A percentile compares a stretch with the other conserved stretches of the same genome.
phyloP scores from a whole-genome alignment of 2,329 filamentous ascomycete species.

The Aspergillus sp. region DNA sequence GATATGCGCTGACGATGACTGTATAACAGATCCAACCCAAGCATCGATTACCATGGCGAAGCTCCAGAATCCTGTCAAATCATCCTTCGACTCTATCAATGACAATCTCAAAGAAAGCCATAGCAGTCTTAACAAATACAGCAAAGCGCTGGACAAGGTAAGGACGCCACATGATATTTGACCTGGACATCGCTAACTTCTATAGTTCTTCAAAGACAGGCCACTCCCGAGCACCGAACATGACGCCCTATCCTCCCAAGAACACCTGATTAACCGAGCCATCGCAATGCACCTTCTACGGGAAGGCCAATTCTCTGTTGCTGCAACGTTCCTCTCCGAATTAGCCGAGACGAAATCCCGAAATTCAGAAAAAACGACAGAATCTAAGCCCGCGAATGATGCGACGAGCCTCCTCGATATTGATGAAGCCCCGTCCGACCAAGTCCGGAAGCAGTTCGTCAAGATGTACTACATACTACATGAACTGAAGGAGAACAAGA shows the following conservation, averaged over 20 bases:
- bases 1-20: neutral
- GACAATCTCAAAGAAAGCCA: constrained; percentile 77
- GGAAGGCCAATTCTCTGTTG: constrained; percentile 87
- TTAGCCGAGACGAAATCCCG: constrained; percentile 43
- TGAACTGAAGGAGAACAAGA: constrained; percentile 61
- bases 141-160: constrained; percentile 78
- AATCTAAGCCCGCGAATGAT: constrained; percentile 29
- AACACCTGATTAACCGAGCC: constrained; percentile 77
- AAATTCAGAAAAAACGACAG: constrained; percentile 21
- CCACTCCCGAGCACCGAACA: constrained; percentile 69
- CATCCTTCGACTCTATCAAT: constrained; percentile 71
- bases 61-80: constrained; percentile 77
- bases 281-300: constrained; percentile 95
- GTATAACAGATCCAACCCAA: constrained; percentile 55
- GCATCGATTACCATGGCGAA: constrained; percentile 71
- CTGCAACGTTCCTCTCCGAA: constrained; percentile 76
- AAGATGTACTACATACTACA: constrained; percentile 88
- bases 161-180: constrained; percentile 6
- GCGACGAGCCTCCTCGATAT: constrained; percentile 44
- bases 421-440: constrained; percentile 54
- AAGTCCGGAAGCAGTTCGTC: constrained; percentile 73
- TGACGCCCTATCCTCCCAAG: constrained; percentile 69
- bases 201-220: constrained; percentile 59
- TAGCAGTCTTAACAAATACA: constrained; percentile 73
- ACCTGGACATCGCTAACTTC: neutral